These are phyloP conservation scores for Porpolomopsis calyptriformis DNA, from an alignment of 768 basidiomycete genomes.

Conservation along the genomic window DNA sequence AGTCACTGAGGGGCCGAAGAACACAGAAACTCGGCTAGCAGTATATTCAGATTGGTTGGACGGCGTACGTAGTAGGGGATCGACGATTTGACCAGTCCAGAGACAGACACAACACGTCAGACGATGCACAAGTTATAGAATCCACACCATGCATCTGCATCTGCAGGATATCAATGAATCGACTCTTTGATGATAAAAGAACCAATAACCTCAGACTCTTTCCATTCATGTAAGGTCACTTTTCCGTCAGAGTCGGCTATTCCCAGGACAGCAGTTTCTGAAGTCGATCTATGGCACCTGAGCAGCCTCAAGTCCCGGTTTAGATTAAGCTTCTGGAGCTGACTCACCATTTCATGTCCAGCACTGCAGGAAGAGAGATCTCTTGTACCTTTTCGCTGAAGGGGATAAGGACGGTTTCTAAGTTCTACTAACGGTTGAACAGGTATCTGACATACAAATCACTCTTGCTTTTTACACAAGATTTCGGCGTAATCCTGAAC, in stretches of 20 bases:
- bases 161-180: slow-evolving; percentile 18
- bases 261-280: slow-evolving; percentile 42
- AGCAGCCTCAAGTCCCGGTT: too few relatives aligned
- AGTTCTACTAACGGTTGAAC: too few relatives aligned
- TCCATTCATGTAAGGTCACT: slow-evolving; percentile 53
- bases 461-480: slow-evolving; percentile 14
- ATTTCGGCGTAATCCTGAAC: slow-evolving; percentile 31
- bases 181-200: background rate
- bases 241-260: slow-evolving; percentile 82
- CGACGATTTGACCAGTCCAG: slow-evolving; percentile 86
- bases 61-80: slow-evolving; percentile 33
- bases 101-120: slow-evolving; percentile 71
- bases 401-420: slow-evolving; percentile 2
- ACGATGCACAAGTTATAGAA: slow-evolving; percentile 37
- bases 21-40: background rate
- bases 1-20: slow-evolving; percentile 23
- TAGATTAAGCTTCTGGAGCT: too few relatives aligned
- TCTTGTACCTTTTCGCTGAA: slow-evolving; percentile 53
- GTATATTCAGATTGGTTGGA: background rate
- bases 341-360: slow-evolving; percentile 94
- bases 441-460: slow-evolving; percentile 25
- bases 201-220: slow-evolving; percentile 30
- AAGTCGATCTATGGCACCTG: slow-evolving; percentile 49
- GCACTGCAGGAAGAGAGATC: slow-evolving; percentile 67
- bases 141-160: slow-evolving; percentile 28